phyloP scores from a whole-genome alignment of 208 protist species.

The Eutreptiella sp. region DNA sequence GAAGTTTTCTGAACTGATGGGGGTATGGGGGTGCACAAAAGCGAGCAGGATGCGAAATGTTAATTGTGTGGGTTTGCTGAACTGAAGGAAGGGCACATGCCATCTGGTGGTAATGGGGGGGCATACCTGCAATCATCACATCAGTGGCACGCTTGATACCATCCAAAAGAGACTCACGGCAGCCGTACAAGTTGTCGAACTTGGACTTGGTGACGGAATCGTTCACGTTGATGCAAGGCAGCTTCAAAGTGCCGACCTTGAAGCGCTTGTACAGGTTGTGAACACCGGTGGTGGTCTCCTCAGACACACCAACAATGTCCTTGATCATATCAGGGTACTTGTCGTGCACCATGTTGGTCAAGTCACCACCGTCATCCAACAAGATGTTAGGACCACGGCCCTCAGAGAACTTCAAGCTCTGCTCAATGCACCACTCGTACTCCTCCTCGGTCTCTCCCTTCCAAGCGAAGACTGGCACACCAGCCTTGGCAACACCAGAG shows the following conservation, averaged over 20 bases:
- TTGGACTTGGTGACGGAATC: constrained; percentile 99
- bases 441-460: constrained; percentile 99
- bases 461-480: constrained; percentile 97
- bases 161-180: constrained; percentile 97
- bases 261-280: constrained; percentile 96
- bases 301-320: constrained; percentile 92
- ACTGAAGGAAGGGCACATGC: too few relatives aligned
- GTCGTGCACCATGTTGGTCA: constrained; percentile 94
- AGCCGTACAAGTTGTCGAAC: constrained; percentile 99
- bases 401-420: constrained; percentile 79
- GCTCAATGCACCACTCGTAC: constrained; percentile 97
- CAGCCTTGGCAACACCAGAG: constrained; percentile 80
- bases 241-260: constrained; percentile 82
- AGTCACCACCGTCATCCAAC: constrained; percentile 99
- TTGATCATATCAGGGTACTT: constrained; percentile 79
- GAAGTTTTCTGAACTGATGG: too few relatives aligned
- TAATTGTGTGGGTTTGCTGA: too few relatives aligned
- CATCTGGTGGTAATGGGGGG: too few relatives aligned
- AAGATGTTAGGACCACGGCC: constrained; percentile 91
- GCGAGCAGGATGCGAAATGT: too few relatives aligned
- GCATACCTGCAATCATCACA: constrained; percentile 99
- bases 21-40: too few relatives aligned
- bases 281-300: constrained; percentile 99
- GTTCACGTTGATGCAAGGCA: constrained; percentile 99
- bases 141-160: constrained; percentile 99